Base-by-base conservation (phyloP, 2,329 filamentous ascomycete genomes). In the Alternaria viburni region DNA sequence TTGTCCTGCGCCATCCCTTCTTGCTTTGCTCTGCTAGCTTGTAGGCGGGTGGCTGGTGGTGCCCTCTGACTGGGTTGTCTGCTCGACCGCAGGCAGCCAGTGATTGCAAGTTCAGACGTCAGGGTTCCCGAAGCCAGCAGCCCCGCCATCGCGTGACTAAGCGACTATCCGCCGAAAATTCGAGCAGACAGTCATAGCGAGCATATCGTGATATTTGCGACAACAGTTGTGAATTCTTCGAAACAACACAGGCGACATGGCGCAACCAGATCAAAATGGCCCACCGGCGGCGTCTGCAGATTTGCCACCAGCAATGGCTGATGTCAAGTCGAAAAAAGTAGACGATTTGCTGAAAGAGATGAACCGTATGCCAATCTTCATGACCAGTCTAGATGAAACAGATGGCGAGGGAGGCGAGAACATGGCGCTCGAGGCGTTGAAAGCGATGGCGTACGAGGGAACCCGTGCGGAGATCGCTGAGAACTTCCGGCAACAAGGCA, bases 361-460 rank as follows among this genome's bases (percentile, higher is more conserved):
- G 81, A 91, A 91, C 74, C 88, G 89, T 68, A 86, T 87, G 51
- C 96, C 96, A 7, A 86, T 99, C 41, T 99, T 99, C 85, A 99
- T 99, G 96, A 98, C 93, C 28, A 90, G 92, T 70, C 86, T 97
- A 32, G 92, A 87, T 62, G 86, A 87, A 62, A 86, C 85, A 12
- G 85, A 85, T 57, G 86, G 85, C 61, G 84, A 85, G 65, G 84
- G 86, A 61, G 86, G 92, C 72, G 91, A 96, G 68, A 97, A 97
- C 75, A 85, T 91, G 65, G 89, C 92, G 70, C 85, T 97, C 1
- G 93, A 96, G 72, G 96, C 96, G 1, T 86, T 99, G 64, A 91
- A 92, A 77, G 95, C 96, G 0, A 84, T 99, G 43, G 93, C 93
- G 28, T 97, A 97, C 77, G 96, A 99, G 82, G 96, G 96, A 19